Evolutionary conservation across 352 stramenopile species (phyloP), one percentile per base, ranked within the genome.

Genomic region (Pythium rhizo-oryzae): DNA sequence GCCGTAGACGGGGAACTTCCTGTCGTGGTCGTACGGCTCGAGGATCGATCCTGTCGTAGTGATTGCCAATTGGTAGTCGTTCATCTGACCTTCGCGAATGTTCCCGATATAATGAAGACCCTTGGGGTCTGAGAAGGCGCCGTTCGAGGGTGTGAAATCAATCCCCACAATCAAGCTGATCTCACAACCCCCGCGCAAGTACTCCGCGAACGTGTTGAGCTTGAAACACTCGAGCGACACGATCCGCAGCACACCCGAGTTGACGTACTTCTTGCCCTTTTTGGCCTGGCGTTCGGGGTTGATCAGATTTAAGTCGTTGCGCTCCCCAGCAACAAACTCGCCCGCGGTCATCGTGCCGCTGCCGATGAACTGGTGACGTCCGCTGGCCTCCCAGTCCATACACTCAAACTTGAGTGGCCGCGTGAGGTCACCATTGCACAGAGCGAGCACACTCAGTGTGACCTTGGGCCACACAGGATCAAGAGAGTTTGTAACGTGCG

Each of bases 31-130:
- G 65, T 92, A 93, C 60, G 80, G 69, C 75, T 90, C 80, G 12
- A 93, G 63, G 56, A 90, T 93, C 4, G 69, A 76, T 8, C 84
- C 85, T 25, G 86, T 90, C n/a, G 78, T 15, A 69, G 76, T 63
- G 55, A 96, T 93, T 1, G 85, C 89, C 13, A 81, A 60, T 59
- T 95, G 83, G 62, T 96, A 96, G 49, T 91, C 81, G 64, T 96
- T 96, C 58, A 80, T 70, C 46, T 85, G 77, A 0, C 84, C 88
- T 16, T 78, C 69, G 46, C 82, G 80, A 46, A 63, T 76, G 60
- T 60, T 72, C 18, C 80, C 79, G 23, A 78, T 74, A 72, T 84
- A 92, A 52, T 95, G 84, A 19, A 93, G 49, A 71, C 80, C 89
- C 8, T 46, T 59, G 4, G 81, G 80, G 35, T 90, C 73, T 0